Evolutionary conservation across 179 eudicot species (phyloP).

Genomic region (Actinidia arguta): DNA sequence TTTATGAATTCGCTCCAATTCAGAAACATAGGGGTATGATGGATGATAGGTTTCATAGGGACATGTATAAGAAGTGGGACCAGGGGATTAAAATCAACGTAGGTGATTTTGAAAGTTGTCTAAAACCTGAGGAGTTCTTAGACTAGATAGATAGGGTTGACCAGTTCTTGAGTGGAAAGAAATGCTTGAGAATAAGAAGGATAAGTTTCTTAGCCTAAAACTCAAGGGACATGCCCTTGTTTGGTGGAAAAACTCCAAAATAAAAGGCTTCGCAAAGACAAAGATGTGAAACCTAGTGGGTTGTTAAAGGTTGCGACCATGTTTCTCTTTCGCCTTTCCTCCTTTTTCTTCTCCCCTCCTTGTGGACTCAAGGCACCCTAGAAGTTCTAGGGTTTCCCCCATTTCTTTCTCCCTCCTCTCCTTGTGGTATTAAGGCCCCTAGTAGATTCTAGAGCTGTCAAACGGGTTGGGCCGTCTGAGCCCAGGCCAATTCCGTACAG

Average conservation of each 20-base stretch:
- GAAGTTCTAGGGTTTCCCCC: too few species aligned
- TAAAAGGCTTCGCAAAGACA: not conserved
- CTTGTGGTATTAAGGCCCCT: too few species aligned
- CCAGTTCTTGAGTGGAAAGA: not conserved
- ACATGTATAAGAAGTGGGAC: not conserved
- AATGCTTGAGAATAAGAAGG: constrained; percentile 6
- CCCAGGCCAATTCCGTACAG: too few species aligned
- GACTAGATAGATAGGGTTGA: not conserved
- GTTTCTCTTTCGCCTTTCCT: too few species aligned
- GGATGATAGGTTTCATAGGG: not conserved
- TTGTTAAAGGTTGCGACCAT: too few species aligned
- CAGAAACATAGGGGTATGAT: not conserved
- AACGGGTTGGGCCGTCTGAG: too few species aligned
- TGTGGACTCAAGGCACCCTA: too few species aligned
- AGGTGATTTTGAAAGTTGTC: not conserved
- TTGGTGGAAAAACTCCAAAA: not conserved
- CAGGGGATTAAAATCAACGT: not conserved
- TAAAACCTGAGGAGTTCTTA: constrained; percentile 6
- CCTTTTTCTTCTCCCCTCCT: too few species aligned
- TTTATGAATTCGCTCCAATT: not conserved
- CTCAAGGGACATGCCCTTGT: not conserved
- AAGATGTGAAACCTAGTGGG: too few species aligned
- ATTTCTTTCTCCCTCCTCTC: too few species aligned
- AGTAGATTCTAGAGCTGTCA: too few species aligned
- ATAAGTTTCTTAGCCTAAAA: not conserved